Base-by-base conservation (phyloP, 176 grass and related monocot genomes). In the Oryza nivara region DNA sequence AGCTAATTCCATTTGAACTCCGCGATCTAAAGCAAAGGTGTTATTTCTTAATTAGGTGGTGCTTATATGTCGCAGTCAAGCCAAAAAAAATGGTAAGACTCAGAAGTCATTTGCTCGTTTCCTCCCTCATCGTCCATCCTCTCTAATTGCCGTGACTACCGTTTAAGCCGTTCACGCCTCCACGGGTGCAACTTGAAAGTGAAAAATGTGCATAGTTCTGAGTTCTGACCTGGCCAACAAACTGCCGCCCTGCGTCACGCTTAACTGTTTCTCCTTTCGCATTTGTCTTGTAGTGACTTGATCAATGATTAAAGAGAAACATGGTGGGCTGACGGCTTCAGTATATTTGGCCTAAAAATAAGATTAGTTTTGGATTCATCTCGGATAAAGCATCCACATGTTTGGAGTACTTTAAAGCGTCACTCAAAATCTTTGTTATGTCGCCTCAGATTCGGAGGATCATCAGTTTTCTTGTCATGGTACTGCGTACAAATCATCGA, bases 391-490 rank as follows among this genome's bases (percentile, higher is more conserved):
- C 15, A 12, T 32, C 49, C 78, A 76, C 85, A 69, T 58, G 38
- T 87, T 67, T 9, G 69, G 54, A 46, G 41, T 38, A 80, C 45
- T 68, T 56, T 52, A 75, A 38, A 38, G 36, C 36, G 5, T 38
- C 36, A 5, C 36, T 38, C 36, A 38, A 38, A 35, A 70, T 61
- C 74, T 61, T 22, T 60, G 38, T 23, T 58, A 25, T 11, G 83
- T 67, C 82, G 60, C 60, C 82, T 86, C 41, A 49, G 26, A 65
- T 65, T 35, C 19, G 36, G 36, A 38, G 68, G 54, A 52, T 52
- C 48, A 81, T 82, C 14, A 36, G 35, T 81, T 81, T 47, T 63
- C 47, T 76, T 82, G 25, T 41, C 51, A 70, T 81, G 63, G 56
- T n/a, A 81, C 30, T 1, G 46, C 34, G 7, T 43, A 10, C 64